Evolutionary conservation across 352 stramenopile genomes (phyloP).

Genomic region (Globisporangium camurandrum): DNA sequence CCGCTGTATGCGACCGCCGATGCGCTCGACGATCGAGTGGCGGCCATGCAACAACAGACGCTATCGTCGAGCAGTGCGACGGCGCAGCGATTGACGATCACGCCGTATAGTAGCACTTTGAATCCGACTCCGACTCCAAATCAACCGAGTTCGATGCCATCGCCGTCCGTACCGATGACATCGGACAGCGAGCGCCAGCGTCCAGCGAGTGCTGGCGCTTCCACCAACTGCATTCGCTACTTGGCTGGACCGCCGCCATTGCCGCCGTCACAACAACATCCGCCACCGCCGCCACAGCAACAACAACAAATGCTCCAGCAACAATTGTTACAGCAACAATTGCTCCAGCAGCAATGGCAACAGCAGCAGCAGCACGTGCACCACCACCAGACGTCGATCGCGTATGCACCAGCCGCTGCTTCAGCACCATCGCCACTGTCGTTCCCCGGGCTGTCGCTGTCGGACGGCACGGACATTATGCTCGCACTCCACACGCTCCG

Average conservation of each 20-base stretch:
- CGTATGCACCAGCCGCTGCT: not conserved
- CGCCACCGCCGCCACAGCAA: no score
- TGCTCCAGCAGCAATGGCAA: no score
- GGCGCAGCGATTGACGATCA: not conserved
- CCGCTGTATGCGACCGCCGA: slow-evolving; percentile 57
- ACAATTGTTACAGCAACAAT: no score
- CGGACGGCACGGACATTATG: slow-evolving; percentile 76
- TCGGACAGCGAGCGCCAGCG: not conserved
- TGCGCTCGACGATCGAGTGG: slow-evolving; percentile 30
- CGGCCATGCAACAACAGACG: no score
- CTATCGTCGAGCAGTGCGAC: not conserved
- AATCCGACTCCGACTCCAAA: no score
- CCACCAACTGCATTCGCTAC: no score
- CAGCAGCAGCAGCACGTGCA: not conserved
- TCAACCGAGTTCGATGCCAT: no score
- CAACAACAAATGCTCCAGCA: no score
- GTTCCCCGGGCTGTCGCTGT: slow-evolving; percentile 52
- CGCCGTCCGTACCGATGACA: no score
- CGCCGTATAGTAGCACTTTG: no score
- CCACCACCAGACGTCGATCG: not conserved
- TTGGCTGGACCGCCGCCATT: no score
- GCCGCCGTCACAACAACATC: no score
- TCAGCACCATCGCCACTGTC: not conserved
- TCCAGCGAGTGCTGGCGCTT: not conserved
- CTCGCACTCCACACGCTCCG: slow-evolving; percentile 52